phyloP scores from a whole-genome alignment of 2,329 filamentous ascomycete species.

The Hymenoscyphus albidus region DNA sequence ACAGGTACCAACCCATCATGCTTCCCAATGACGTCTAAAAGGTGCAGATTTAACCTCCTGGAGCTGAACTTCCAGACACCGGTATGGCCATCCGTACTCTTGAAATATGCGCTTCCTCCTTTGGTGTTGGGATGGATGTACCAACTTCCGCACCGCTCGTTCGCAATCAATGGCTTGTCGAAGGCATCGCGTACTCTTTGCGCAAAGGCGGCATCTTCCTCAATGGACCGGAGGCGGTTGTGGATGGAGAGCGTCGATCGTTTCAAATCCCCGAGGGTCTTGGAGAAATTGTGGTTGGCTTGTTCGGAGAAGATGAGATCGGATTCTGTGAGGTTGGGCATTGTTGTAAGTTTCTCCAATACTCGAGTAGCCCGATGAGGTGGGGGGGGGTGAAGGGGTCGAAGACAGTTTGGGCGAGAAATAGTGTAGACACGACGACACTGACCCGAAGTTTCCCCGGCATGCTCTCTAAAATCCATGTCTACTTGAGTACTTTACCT shows the following conservation, averaged over 20 bases:
- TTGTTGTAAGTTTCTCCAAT: conserved; percentile 11
- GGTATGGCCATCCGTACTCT: conserved; percentile 93
- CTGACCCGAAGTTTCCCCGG: too few species aligned
- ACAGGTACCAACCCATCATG: conserved; percentile 57
- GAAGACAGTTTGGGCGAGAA: too few species aligned
- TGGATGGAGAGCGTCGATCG: conserved; percentile 71
- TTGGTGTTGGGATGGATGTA: conserved; percentile 70
- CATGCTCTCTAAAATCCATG: too few species aligned
- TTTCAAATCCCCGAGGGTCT: conserved; percentile 67
- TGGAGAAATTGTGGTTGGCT: conserved; percentile 62
- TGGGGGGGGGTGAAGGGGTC: too few species aligned
- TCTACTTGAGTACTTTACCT: too few species aligned
- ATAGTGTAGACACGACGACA: too few species aligned
- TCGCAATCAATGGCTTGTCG: conserved; percentile 72
- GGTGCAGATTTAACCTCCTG: conserved; percentile 76
- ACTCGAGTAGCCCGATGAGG: background rate
- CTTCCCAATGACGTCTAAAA: conserved; percentile 64
- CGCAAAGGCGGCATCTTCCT: conserved; percentile 73
- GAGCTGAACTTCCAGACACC: conserved; percentile 89
- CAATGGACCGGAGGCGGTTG: conserved; percentile 80
- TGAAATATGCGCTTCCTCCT: conserved; percentile 82
- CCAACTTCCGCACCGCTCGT: conserved; percentile 95
- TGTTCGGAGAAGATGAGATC: conserved; percentile 42
- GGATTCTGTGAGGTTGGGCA: conserved; percentile 43
- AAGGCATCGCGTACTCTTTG: conserved; percentile 51